These are phyloP conservation scores for Neonectria coccinea DNA, from an alignment of 2,329 filamentous ascomycete genomes.

Conservation along the genomic window DNA sequence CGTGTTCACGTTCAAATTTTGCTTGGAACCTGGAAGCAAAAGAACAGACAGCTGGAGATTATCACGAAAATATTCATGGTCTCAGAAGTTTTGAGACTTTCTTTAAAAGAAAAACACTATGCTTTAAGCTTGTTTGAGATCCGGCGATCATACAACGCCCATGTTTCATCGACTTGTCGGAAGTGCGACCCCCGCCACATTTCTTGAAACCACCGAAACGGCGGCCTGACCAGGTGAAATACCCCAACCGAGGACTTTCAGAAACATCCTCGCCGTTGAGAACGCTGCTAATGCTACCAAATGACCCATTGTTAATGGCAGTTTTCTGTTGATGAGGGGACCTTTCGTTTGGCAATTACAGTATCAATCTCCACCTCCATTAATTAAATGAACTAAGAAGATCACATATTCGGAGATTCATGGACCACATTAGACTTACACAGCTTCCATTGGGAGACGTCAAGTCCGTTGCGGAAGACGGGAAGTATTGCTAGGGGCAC, in stretches of 20 bases:
- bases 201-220: neutral
- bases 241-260: neutral
- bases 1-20: neutral
- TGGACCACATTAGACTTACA: too few relatives aligned
- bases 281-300: too few relatives aligned
- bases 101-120: neutral
- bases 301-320: too few relatives aligned
- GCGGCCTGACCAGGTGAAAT: neutral
- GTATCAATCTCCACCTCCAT: too few relatives aligned
- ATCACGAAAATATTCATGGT: neutral
- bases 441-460: too few relatives aligned
- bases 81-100: neutral
- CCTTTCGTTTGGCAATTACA: too few relatives aligned
- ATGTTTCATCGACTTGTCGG: slow-evolving; percentile 5
- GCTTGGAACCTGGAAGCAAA: neutral
- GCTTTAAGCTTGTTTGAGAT: neutral
- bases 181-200: neutral
- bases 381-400: too few relatives aligned
- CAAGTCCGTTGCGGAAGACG: too few relatives aligned
- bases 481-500: too few relatives aligned
- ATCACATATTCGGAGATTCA: too few relatives aligned
- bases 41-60: neutral
- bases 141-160: neutral
- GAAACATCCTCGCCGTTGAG: too few relatives aligned
- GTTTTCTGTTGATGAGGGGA: too few relatives aligned